Evolutionary conservation across 768 basidiomycete genomes (phyloP), one percentile per base, ranked within the genome.

Genomic region (Lentinula raphanica): DNA sequence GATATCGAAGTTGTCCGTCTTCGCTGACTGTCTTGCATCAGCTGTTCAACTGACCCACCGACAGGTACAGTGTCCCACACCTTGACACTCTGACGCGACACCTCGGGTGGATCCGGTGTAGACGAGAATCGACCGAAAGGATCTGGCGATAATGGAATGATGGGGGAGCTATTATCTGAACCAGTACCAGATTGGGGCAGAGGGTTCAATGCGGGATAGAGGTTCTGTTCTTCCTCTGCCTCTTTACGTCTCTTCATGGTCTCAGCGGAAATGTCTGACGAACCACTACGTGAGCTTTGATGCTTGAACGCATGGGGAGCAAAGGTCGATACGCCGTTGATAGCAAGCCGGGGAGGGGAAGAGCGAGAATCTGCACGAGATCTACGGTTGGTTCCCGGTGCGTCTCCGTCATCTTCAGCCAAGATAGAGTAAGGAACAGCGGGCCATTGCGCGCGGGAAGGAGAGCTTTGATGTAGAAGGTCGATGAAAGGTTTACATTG

Each of bases 71-170:
- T 76, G 63, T 35, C 71, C 69, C 57, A 62, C 63, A 49, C 35
- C 29, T 40, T 51, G 50, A 39, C 36, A 36, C 36, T 54, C 54
- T 6, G 51, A 39, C 51, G 51, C 13, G 36, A 5, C 9, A n/a
- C 23, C 17, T 51, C 23, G n/a, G 75, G 64, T 21, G 65, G 39
- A 31, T 74, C 70, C 28, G 75, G 68, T 17, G 74, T 63, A 2
- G 88, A 90, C 31, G 89, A 77, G 64, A 81, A 86, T 27, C 89
- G 80, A 11, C 86, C 85, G 65, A 92, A 92, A 27, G 90, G 90
- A 71, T 92, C 90, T 7, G 90, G 88, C 9, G 89, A 88, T n/a
- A 91, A 74, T 38, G 91, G 91, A 56, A 92, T 88, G n/a, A 86
- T 66, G 21, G 88, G 86, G 1, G 85, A 84, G 40, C 76, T 76